Evolutionary conservation across 2,329 filamentous ascomycete genomes (phyloP).

Genomic region (Fusarium sp.): DNA sequence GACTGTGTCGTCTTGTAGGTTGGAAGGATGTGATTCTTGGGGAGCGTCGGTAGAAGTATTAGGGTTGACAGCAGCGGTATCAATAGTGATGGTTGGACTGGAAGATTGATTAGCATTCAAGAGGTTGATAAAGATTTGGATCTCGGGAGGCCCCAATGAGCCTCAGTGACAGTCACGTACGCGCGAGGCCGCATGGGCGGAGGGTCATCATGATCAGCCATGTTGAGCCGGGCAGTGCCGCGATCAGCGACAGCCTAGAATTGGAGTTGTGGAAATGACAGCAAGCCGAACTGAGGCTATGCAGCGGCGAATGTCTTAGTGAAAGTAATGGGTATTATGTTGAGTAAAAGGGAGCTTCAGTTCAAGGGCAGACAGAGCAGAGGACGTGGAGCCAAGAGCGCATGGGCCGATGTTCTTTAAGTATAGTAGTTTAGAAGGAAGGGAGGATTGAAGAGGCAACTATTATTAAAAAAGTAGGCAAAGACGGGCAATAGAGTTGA

Average conservation of each 20-base stretch:
- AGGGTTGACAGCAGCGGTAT: slow-evolving; percentile 58
- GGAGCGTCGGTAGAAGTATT: slow-evolving; percentile 48
- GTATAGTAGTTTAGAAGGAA: slow-evolving; percentile 2
- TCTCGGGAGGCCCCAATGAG: slow-evolving; percentile 26
- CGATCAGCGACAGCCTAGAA: slow-evolving; percentile 23
- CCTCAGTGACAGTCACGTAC: slow-evolving; percentile 36
- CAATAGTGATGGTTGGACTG: slow-evolving; percentile 67
- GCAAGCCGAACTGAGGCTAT: slow-evolving; percentile 38
- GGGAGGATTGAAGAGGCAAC: slow-evolving; percentile 10
- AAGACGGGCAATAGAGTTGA: slow-evolving; percentile 10
- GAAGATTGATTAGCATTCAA: slow-evolving; percentile 29
- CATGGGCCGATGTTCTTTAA: slow-evolving; percentile 33
- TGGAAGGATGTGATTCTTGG: slow-evolving; percentile 39
- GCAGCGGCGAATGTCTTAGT: slow-evolving; percentile 33
- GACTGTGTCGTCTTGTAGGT: slow-evolving; percentile 55
- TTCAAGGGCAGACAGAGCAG: slow-evolving; percentile 37
- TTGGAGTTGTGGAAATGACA: slow-evolving; percentile 13
- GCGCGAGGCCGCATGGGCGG: slow-evolving; percentile 45
- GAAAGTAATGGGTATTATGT: slow-evolving; percentile 20
- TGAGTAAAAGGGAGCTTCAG: slow-evolving; percentile 28
- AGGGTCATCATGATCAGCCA: slow-evolving; percentile 41
- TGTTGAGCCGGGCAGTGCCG: slow-evolving; percentile 30
- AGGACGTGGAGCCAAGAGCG: slow-evolving; percentile 41
- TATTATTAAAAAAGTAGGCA: slow-evolving; percentile 19
- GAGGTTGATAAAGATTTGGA: slow-evolving; percentile 15